Evolutionary conservation across 1,284 basidiomycete species (phyloP), one percentile per base, ranked within the genome.

Genomic region (Ceratobasidium sp.): DNA sequence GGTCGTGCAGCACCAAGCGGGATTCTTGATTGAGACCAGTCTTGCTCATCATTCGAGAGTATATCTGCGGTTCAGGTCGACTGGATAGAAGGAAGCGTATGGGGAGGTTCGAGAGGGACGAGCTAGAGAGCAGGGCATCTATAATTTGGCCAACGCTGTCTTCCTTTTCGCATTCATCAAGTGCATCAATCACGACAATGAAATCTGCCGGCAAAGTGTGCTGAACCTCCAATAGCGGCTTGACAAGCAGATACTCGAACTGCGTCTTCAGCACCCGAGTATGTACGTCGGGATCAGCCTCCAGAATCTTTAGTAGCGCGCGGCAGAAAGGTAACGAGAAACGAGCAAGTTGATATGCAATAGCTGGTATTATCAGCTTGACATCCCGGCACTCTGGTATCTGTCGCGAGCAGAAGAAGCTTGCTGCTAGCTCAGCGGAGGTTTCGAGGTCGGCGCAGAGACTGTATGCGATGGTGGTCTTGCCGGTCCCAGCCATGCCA

Each of bases 151-250:
- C 20, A 20, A 54, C 32, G n/a, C 32, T 34, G 53, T 35, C 25
- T n/a, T 34, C 25, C 12, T 54, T 35, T 17, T 54, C 53, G n/a
- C 53, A 54, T 20, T 54, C 53, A 22, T 54, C 53, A 31, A 54
- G 32, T n/a, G 53, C 53, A 20, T 54, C 31, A 20, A 54, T 54
- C 13, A 54, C 53, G 17, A 35, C 53, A 6, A 54, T 22, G 6
- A 31, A 20, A n/a, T 54, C 53, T 13, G 31, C 31, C 20, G 53
- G 53, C 34, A 54, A 54, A 3, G 34, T 35, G 3, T n/a, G 22
- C 22, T 34, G 12, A 20, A 29, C 31, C n/a, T 12, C 31, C 13
- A 20, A 13, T 2, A 54, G 32, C 31, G 53, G 53, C 13, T 20
- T 29, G n/a, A 34, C 25, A 32, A 7, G 20, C 20, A 54, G 52